Percentiles rank a stretch among this genome's conserved stretches.
Conservation (phyloP, 352 stramenopile genomes). For the Globisporangium irregulare region DNA sequence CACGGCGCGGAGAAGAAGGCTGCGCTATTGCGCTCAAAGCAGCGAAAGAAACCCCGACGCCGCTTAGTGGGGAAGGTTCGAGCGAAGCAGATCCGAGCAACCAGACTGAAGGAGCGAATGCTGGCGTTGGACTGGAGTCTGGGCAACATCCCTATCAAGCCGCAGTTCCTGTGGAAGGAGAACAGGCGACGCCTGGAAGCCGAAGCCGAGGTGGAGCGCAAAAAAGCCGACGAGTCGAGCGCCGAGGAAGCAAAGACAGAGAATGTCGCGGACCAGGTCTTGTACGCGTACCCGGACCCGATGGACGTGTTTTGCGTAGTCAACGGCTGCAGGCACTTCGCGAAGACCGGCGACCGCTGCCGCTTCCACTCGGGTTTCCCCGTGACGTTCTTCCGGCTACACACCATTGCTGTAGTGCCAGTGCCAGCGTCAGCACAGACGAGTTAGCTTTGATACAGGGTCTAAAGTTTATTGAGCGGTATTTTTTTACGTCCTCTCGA, state of each 20-base stretch:
- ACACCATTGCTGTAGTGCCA: not conserved
- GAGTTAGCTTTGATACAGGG: not conserved
- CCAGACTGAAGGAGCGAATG: slow-evolving; percentile 43
- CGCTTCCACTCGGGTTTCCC: slow-evolving; percentile 46
- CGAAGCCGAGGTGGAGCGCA: slow-evolving; percentile 26
- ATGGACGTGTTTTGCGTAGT: slow-evolving; percentile 42
- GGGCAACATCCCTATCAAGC: slow-evolving; percentile 47
- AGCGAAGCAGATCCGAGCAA: slow-evolving; percentile 30
- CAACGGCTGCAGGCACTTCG: slow-evolving; percentile 44
- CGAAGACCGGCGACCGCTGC: slow-evolving; percentile 61
- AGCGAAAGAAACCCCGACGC: not conserved
- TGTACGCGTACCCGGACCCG: slow-evolving; percentile 31
- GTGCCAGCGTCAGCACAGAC: not conserved
- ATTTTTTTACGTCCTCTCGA: not conserved
- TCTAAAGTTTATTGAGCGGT: not conserved
- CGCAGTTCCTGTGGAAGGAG: slow-evolving; percentile 59
- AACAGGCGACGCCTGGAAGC: slow-evolving; percentile 47
- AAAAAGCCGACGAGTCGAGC: slow-evolving; percentile 4
- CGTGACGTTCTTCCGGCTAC: slow-evolving; percentile 23
- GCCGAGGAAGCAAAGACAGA: slow-evolving; percentile 14
- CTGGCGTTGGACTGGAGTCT: slow-evolving; percentile 62
- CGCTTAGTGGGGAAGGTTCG: slow-evolving; percentile 14
- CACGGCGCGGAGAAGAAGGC: slow-evolving; percentile 31
- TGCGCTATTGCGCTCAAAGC: not conserved
- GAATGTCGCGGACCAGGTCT: not conserved